Base-by-base conservation (phyloP, 2,329 filamentous ascomycete genomes). In the Diaporthe eres region DNA sequence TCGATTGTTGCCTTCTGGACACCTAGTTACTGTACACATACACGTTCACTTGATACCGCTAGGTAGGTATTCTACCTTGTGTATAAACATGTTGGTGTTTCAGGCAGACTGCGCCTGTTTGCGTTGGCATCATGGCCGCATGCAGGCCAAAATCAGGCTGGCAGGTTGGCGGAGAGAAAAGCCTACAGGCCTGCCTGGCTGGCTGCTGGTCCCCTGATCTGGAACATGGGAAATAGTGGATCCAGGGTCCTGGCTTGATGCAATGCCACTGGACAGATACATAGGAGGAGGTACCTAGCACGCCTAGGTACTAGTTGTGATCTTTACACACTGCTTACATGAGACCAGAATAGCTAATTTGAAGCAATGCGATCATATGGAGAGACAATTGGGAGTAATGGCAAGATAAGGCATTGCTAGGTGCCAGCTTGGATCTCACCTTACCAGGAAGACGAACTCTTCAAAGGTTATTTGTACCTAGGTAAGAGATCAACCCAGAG, bases 131-230 rank as follows among this genome's bases (percentile, higher is more conserved):
- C 37, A 9, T 39, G 65, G 47, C 65, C 65, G 65, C 47, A 68
- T 53, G 65, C 65, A 68, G 61, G 61, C 42, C 28, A 28, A 2
- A 28, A 28, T 31, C 39, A 49, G 42, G 28, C 63, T 49, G 28
- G 63, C 63, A 25, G 57, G 57, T 15, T 58, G 28, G 15, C 13
- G n/a, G 19, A 31, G 25, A 17, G 34, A 61, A 37, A 61, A 28
- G n/a, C 58, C 28, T 10, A 39, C 19, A 42, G 44, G 47, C 31
- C 65, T 28, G 42, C 13, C 44, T n/a, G 15, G 61, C 28, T 67
- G 65, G 65, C 55, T 47, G 61, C 28, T 67, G 65, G 65, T 68
- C 65, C 65, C 65, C 31, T 53, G 47, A 28, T 70, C 49, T 70
- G 34, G 65, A 53, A 53, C n/a, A 42, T 37, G 13, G n/a, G 34